phyloP scores from a whole-genome alignment of 139 green algal genomes.

The Chlamydomonas eustigma region DNA sequence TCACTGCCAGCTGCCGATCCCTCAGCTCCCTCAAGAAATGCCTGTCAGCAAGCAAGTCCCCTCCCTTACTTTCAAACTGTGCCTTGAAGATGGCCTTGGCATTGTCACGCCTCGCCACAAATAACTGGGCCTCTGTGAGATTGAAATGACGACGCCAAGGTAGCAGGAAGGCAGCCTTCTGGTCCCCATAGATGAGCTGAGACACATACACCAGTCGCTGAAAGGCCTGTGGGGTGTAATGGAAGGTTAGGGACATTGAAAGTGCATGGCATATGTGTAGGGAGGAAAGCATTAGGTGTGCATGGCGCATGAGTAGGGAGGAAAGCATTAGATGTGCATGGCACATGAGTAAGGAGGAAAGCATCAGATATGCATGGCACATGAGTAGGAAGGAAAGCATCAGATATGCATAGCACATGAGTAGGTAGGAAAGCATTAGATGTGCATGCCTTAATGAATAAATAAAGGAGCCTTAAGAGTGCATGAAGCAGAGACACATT shows the following conservation, averaged over 20 bases:
- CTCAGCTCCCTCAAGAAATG: slow-evolving; percentile 58
- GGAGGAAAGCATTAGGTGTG: too few relatives aligned
- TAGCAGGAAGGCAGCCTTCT: slow-evolving; percentile 86
- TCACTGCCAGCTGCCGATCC: slow-evolving; percentile 60
- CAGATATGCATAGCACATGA: too few relatives aligned
- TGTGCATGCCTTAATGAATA: too few relatives aligned
- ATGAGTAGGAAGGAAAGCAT: too few relatives aligned
- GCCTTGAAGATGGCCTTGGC: slow-evolving; percentile 70
- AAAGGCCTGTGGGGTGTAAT: slow-evolving; percentile 54
- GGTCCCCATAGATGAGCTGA: slow-evolving; percentile 76
- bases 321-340: too few relatives aligned
- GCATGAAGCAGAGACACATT: too few relatives aligned
- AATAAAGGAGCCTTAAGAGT: too few relatives aligned
- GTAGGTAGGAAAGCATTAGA: too few relatives aligned
- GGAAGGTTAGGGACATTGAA: background rate
- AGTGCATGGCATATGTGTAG: too few relatives aligned
- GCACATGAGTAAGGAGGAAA: too few relatives aligned
- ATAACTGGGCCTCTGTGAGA: slow-evolving; percentile 80
- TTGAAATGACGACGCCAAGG: slow-evolving; percentile 91
- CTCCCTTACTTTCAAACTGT: slow-evolving; percentile 40
- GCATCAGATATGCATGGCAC: too few relatives aligned
- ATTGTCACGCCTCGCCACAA: slow-evolving; percentile 78
- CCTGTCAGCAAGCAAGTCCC: slow-evolving; percentile 58
- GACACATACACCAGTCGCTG: slow-evolving; percentile 97
- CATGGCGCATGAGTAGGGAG: too few relatives aligned